Conservation (phyloP, 2,329 filamentous ascomycete species). For the Cryphonectria japonica region DNA sequence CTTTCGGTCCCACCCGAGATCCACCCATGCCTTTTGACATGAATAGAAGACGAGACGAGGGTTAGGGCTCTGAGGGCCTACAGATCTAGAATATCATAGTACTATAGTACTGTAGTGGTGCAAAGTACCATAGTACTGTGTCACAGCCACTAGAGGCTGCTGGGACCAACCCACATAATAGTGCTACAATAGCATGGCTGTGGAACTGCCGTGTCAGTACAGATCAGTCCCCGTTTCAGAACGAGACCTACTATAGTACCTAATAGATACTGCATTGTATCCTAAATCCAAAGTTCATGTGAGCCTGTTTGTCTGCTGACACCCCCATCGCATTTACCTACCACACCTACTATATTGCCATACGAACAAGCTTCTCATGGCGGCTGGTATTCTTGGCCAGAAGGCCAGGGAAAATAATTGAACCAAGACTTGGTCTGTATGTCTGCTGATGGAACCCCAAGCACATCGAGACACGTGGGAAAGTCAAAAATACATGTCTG, state of each 20-base stretch:
- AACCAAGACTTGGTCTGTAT: background rate
- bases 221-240: background rate
- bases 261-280: too few relatives aligned
- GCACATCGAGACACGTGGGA: background rate
- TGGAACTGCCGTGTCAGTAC: background rate
- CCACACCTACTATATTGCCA: too few relatives aligned
- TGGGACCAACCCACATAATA: background rate
- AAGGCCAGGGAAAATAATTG: too few relatives aligned
- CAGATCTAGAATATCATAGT: too few relatives aligned
- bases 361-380: too few relatives aligned
- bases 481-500: background rate
- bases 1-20: slow-evolving; percentile 16
- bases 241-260: background rate
- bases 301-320: background rate
- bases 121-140: too few relatives aligned
- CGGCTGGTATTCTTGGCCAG: too few relatives aligned
- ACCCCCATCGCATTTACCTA: background rate
- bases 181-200: too few relatives aligned
- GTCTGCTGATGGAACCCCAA: background rate
- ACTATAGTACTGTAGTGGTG: too few relatives aligned
- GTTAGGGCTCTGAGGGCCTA: background rate
- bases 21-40: background rate
- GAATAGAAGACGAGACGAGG: background rate
- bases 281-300: too few relatives aligned
- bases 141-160: too few relatives aligned